A percentile compares a stretch with the other conserved stretches of the same genome.
phyloP scores from a whole-genome alignment of 2,329 filamentous ascomycete species.

The Colletotrichum phormii region DNA sequence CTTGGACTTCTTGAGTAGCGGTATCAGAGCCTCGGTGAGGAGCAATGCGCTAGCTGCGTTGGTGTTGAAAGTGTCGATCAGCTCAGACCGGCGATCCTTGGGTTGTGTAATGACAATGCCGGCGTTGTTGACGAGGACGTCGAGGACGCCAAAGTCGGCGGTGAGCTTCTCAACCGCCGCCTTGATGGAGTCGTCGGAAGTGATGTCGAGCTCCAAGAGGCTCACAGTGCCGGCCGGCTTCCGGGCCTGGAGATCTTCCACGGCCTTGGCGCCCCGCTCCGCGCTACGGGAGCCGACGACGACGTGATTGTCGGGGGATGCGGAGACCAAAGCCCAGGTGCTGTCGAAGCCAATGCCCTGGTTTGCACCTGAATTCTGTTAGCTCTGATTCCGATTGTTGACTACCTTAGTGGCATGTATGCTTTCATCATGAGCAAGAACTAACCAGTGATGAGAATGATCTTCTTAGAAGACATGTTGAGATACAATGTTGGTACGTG shows the following conservation, averaged over 20 bases:
- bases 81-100: slow-evolving; percentile 64
- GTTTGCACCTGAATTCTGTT: slow-evolving; percentile 49
- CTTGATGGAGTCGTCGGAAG: slow-evolving; percentile 67
- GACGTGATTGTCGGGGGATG: slow-evolving; percentile 52
- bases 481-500: not conserved
- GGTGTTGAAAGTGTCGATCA: slow-evolving; percentile 60
- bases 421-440: not conserved
- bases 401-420: too few species aligned
- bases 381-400: not conserved
- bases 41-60: slow-evolving; percentile 47
- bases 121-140: slow-evolving; percentile 70
- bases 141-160: slow-evolving; percentile 59
- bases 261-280: slow-evolving; percentile 51
- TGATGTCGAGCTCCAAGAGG: slow-evolving; percentile 67
- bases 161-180: slow-evolving; percentile 63
- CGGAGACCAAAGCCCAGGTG: slow-evolving; percentile 46
- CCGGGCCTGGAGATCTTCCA: slow-evolving; percentile 46
- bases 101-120: slow-evolving; percentile 66
- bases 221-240: slow-evolving; percentile 68
- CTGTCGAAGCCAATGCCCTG: slow-evolving; percentile 60
- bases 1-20: slow-evolving; percentile 44
- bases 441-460: not conserved
- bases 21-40: slow-evolving; percentile 46
- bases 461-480: not conserved
- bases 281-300: slow-evolving; percentile 51